Percentiles rank a stretch among this genome's conserved stretches.
These are phyloP conservation scores for Phytopythium cucurbitacearum DNA, from an alignment of 352 stramenopile species.

Conservation along the genomic window DNA sequence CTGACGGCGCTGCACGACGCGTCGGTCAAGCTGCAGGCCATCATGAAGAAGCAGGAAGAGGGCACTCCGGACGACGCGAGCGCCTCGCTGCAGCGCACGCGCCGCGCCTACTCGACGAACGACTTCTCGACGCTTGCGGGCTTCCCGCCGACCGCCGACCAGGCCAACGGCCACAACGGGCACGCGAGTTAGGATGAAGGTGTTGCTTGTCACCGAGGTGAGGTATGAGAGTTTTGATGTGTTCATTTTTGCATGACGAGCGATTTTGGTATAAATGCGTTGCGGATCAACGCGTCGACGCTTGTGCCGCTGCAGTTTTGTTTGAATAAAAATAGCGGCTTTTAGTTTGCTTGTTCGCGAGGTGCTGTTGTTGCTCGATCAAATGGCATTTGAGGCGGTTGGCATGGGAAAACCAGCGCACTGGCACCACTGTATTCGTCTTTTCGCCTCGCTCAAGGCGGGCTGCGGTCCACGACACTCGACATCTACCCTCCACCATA, in stretches of 20 bases:
- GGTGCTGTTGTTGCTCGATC: too few species aligned
- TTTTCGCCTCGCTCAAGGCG: not conserved
- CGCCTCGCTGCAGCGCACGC: slow-evolving; percentile 41
- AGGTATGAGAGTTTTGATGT: too few species aligned
- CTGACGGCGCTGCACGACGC: slow-evolving; percentile 57
- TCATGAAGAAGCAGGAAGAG: slow-evolving; percentile 34
- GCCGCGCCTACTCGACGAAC: slow-evolving; percentile 56
- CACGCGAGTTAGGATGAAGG: slow-evolving; percentile 1
- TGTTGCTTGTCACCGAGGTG: too few species aligned
- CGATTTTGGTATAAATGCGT: too few species aligned
- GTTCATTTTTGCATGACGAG: too few species aligned
- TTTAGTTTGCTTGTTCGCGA: too few species aligned
- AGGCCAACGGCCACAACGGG: slow-evolving; percentile 10
- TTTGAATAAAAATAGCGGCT: too few species aligned
- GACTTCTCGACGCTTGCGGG: slow-evolving; percentile 36
- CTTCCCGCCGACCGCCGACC: slow-evolving; percentile 16
- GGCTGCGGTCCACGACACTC: not conserved
- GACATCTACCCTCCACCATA: not conserved
- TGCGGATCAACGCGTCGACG: too few species aligned
- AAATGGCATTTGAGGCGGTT: too few species aligned
- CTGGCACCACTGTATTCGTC: not conserved
- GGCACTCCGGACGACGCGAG: slow-evolving; percentile 25
- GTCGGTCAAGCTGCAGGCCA: slow-evolving; percentile 53
- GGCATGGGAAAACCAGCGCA: too few species aligned
- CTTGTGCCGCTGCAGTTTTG: too few species aligned